Conservation (phyloP, 225 moss, liverwort and hornwort genomes). For the Sphagnum tenellum region DNA sequence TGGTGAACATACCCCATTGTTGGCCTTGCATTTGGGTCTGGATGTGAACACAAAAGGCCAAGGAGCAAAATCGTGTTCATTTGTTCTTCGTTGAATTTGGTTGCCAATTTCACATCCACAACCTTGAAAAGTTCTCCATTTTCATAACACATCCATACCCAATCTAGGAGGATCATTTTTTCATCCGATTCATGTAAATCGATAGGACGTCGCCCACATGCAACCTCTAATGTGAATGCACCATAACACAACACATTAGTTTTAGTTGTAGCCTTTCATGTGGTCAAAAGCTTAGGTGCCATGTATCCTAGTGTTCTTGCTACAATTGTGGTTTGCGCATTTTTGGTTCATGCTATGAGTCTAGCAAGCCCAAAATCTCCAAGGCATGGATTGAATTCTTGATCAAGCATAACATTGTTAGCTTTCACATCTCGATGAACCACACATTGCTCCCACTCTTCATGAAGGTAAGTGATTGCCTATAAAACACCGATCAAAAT, state of each 20-base stretch:
- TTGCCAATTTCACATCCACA: constrained; percentile 25
- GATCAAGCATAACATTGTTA: constrained; percentile 64
- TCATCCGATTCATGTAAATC: constrained; percentile 18
- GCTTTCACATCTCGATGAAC: constrained; percentile 66
- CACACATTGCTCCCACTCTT: constrained; percentile 70
- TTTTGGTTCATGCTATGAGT: constrained; percentile 43
- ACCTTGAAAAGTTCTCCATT: constrained; percentile 24
- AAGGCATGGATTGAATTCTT: constrained; percentile 28
- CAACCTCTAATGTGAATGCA: constrained; percentile 34
- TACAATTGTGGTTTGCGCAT: constrained; percentile 48
- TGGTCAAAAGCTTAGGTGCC: constrained; percentile 55
- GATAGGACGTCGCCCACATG: constrained; percentile 47
- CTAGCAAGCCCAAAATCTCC: constrained; percentile 58
- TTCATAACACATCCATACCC: constrained; percentile 46
- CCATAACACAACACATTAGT: constrained; percentile 66
- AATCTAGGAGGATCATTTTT: constrained; percentile 44
- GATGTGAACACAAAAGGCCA: constrained; percentile 51
- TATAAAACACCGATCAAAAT: constrained; percentile 45
- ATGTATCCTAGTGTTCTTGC: constrained; percentile 69
- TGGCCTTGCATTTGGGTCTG: constrained; percentile 43
- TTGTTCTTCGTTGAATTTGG: constrained; percentile 18
- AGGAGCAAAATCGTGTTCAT: constrained; percentile 38
- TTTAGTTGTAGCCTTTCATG: constrained; percentile 50
- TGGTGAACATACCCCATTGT: constrained; percentile 45
- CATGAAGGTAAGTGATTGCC: constrained; percentile 53